Evolutionary conservation across 164 flowering plant species (phyloP), one percentile per base, ranked within the genome.

Genomic region (Stephania yunnanensis): DNA sequence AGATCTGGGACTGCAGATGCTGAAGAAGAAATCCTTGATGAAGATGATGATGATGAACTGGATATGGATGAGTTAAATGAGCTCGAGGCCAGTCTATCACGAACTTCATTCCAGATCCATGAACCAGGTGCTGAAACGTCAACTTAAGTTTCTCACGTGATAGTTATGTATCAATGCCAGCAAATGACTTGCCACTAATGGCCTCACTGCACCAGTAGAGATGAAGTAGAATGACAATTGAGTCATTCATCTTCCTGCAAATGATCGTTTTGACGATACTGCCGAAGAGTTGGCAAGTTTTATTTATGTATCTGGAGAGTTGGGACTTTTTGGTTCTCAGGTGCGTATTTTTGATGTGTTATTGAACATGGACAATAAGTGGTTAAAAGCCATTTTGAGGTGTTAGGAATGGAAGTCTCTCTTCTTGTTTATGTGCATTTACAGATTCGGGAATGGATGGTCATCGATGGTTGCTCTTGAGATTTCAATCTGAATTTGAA

Each of bases 11-110:
- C 46, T 70, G 81, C 71, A 69, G 84, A 82, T 73, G 80, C 78
- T 70, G 92, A 81, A 48, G 85, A 74, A 80, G 80, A 61, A 61
- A 64, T 74, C 48, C 80, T 69, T 30, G 90, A 82, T 10, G 89
- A 86, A 6, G 86, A 80, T 11, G 94, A 90, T 61, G 95, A 89
- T 29, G 95, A 93, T 69, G 95, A 91, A 65, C 82, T 89, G 66
- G 97, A 94, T 82, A 77, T 91, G 77, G 97, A 92, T 61, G 97
- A 94, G 85, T 80, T 94, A 78, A 83, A 94, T 76, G 94, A 92
- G 80, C 86, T 92, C 13, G 96, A 94, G 82, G 94, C 94, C 46
- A 94, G 95, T 81, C 78, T 94, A 46, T 85, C 94, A 55, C 92
- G 71, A 83, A 82, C 93, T 46, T 87, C 96, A 13, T 82, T 92